A percentile compares a stretch with the other conserved stretches of the same genome.
Evolutionary conservation across 345 rosid genomes (phyloP).

Genomic region (Barbarea vulgaris): DNA sequence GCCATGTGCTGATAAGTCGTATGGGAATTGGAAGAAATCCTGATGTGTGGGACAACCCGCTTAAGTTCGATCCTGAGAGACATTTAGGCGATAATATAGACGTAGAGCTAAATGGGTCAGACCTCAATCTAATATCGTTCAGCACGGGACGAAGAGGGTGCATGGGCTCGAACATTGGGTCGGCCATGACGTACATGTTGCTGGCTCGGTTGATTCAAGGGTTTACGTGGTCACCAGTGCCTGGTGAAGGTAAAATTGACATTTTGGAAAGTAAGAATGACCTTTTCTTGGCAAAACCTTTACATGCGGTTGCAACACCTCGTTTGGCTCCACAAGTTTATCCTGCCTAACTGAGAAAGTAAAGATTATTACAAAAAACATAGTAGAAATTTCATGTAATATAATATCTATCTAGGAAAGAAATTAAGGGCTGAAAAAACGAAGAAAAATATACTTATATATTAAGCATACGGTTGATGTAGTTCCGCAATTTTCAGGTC

Average conservation of each 20-base stretch:
- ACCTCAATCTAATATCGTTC: conserved; percentile 46
- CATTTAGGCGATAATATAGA: conserved; percentile 32
- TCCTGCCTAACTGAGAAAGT: not conserved
- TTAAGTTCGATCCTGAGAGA: conserved; percentile 51
- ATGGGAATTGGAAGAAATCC: conserved; percentile 53
- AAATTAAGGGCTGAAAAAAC: too few species aligned
- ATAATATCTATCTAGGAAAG: too few species aligned
- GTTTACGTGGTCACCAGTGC: conserved; percentile 47
- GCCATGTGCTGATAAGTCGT: conserved; percentile 50
- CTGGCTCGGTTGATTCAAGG: conserved; percentile 59
- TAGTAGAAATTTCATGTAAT: too few species aligned
- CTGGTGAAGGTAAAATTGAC: conserved; percentile 12
- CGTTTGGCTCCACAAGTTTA: conserved; percentile 45
- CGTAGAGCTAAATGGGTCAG: conserved; percentile 41
- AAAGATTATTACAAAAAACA: too few species aligned
- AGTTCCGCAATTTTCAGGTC: too few species aligned
- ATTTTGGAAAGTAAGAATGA: conserved; percentile 25
- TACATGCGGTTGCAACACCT: conserved; percentile 43
- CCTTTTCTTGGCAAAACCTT: conserved; percentile 36
- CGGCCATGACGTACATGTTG: conserved; percentile 51
- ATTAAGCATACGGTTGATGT: too few species aligned
- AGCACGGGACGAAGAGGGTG: conserved; percentile 61
- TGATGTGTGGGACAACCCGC: conserved; percentile 52
- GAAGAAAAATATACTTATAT: too few species aligned
- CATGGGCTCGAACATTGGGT: conserved; percentile 46